Base-by-base conservation (phyloP, 2,329 filamentous ascomycete species). In the Dothideomycetes sp. region DNA sequence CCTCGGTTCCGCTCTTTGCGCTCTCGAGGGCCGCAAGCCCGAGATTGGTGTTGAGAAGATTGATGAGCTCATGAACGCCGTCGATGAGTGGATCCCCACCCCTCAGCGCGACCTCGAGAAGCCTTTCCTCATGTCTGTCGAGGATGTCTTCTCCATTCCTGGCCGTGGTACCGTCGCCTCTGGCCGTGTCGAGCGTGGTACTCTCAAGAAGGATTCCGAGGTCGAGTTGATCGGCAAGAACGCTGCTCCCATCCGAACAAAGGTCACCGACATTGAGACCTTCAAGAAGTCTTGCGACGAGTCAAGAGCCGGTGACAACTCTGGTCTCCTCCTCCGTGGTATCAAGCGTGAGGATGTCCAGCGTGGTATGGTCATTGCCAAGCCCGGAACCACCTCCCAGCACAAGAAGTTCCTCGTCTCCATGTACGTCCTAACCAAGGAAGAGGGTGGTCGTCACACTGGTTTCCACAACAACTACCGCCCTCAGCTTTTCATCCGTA, bases 241-340 rank as follows among this genome's bases (percentile, higher is more conserved):
- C 52, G 65, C 68, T 42, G 74, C 79, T 34, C 69, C 85, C 51
- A 84, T 96, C 73, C 95, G 93, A 79, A 96, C 91, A 65, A 96
- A 95, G 75, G 89, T 98, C 50, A 98, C 91, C 58, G 93, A 98
- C 60, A 96, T 98, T 53, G 91, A 98, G 74, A 98, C 89, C 50
- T 98, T 98, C 77, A 95, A 96, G 77, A 98, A 98, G 78, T 93
- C 87, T 36, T 96, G 91, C 66, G 88, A 95, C 43, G 86, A 94
- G 69, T 94, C 89, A 44, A 79, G 84, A 55, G 91, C 91, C 46
- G 91, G 91, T 64, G 91, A 98, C 69, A 98, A 96, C 79, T 95
- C 91, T 18, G 91, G 91, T 59, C 83, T 98, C 29, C 78, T 98
- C 40, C 81, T 98, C 64, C 86, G 91, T 69, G 89, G 91, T 73